phyloP scores from a whole-genome alignment of 305 asterid species.

The Solanum chacoense region DNA sequence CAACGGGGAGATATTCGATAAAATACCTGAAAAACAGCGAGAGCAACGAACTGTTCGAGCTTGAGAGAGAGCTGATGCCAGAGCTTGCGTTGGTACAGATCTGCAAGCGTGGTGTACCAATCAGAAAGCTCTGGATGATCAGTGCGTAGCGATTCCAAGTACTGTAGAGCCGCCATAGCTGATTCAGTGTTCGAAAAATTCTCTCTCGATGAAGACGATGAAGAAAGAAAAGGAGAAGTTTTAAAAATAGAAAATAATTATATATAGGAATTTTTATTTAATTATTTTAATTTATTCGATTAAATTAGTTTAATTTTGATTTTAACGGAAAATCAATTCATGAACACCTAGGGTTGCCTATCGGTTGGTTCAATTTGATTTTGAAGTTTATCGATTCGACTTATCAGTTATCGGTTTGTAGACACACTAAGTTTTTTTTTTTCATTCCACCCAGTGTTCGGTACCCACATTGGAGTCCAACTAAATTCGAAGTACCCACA shows the following conservation, averaged over 20 bases:
- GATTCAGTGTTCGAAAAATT: neutral
- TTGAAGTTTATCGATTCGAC: neutral
- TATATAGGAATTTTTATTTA: neutral
- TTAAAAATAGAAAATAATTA: neutral
- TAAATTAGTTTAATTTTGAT: neutral
- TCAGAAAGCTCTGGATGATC: constrained; percentile 86
- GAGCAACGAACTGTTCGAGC: constrained; percentile 92
- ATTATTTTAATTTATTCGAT: too few relatives aligned
- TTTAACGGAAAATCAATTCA: neutral
- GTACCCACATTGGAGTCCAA: fast-evolving
- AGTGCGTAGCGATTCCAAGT: constrained; percentile 58
- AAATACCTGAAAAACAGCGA: constrained; percentile 71
- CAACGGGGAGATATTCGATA: neutral
- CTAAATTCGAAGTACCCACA: neutral
- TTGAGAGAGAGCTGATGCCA: constrained; percentile 95
- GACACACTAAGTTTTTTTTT: neutral
- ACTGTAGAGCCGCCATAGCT: constrained; percentile 77
- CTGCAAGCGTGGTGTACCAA: constrained; percentile 76
- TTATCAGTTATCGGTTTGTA: too few relatives aligned
- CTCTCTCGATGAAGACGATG: neutral
- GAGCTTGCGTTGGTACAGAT: constrained; percentile 92
- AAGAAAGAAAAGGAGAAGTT: neutral
- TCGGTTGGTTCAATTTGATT: neutral
- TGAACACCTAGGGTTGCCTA: neutral
- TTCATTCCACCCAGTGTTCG: neutral